Percentiles rank a stretch among this genome's conserved stretches.
These are phyloP conservation scores for Trametes punicea DNA, from an alignment of 768 basidiomycete genomes.

Conservation along the genomic window DNA sequence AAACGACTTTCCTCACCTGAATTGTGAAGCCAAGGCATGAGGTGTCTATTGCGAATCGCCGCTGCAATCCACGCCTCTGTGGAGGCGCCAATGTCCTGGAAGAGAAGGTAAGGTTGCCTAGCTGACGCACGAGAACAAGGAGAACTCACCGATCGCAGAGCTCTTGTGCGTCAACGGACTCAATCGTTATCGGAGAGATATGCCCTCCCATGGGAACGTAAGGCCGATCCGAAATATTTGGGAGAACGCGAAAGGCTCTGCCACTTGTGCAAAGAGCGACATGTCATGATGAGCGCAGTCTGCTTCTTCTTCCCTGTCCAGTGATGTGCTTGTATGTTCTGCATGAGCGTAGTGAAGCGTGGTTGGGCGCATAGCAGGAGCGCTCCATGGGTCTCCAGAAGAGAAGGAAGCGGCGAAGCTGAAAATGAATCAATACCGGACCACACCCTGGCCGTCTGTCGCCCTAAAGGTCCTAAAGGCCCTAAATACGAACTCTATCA, in stretches of 20 bases:
- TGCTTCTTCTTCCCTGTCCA: neutral
- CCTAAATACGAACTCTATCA: neutral
- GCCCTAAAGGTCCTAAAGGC: neutral
- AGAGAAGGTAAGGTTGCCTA: neutral
- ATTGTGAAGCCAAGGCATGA: neutral
- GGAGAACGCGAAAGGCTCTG: neutral
- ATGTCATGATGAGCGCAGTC: too few species aligned
- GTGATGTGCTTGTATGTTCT: neutral
- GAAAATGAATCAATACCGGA: neutral
- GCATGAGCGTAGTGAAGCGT: neutral
- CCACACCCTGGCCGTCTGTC: neutral
- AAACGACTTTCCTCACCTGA: neutral
- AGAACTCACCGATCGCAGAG: neutral
- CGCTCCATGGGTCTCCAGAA: neutral
- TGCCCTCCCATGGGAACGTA: neutral
- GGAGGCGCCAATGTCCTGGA: neutral
- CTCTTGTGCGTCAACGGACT: neutral
- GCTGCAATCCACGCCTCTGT: neutral
- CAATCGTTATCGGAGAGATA: conserved; percentile 9
- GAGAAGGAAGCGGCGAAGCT: neutral
- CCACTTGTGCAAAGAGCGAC: neutral
- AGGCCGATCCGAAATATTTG: neutral
- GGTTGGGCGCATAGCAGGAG: neutral
- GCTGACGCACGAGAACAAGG: conserved; percentile 4
- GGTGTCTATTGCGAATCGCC: neutral